Percentiles rank a stretch among this genome's conserved stretches.
Evolutionary conservation across 805 yeast species (phyloP).

Genomic region (Nakazawaea populi): DNA sequence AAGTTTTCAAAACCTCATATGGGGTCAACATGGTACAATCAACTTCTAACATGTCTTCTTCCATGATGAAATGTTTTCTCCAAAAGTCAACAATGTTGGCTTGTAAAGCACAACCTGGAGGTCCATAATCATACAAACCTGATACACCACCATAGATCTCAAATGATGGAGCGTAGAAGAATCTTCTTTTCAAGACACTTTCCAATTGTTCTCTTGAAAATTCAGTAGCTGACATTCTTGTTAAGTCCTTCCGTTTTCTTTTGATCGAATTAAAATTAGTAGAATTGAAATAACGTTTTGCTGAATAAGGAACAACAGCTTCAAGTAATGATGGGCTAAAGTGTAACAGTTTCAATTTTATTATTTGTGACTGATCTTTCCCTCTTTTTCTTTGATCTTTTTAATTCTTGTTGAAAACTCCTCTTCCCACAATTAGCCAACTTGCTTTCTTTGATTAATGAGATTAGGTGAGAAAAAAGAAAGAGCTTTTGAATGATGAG

Average conservation of each 20-base stretch:
- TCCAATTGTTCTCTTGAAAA: conserved; percentile 87
- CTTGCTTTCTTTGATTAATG: too few relatives aligned
- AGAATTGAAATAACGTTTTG: conserved; percentile 92
- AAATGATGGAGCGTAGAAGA: conserved; percentile 96
- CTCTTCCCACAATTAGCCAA: neutral
- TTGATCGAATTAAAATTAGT: conserved; percentile 96
- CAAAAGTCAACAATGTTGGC: conserved; percentile 91
- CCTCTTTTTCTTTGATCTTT: neutral
- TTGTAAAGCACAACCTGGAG: conserved; percentile 98
- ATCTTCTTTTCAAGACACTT: conserved; percentile 87
- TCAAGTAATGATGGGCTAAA: neutral
- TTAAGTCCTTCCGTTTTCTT: conserved; percentile 35
- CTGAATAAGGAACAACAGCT: conserved; percentile 58
- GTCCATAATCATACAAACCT: conserved; percentile 97
- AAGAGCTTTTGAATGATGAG: too few relatives aligned
- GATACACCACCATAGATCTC: conserved; percentile 98
- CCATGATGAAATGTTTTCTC: conserved; percentile 96
- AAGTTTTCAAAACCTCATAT: conserved; percentile 93
- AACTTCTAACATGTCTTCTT: conserved; percentile 98
- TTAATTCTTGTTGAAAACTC: neutral
- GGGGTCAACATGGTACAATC: conserved; percentile 98
- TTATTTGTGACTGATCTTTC: neutral
- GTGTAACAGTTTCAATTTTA: neutral
- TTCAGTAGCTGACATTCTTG: conserved; percentile 19
- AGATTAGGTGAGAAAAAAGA: too few relatives aligned